Evolutionary conservation across 352 stramenopile species (phyloP).

Genomic region (Aphanomyces cochlioides): DNA sequence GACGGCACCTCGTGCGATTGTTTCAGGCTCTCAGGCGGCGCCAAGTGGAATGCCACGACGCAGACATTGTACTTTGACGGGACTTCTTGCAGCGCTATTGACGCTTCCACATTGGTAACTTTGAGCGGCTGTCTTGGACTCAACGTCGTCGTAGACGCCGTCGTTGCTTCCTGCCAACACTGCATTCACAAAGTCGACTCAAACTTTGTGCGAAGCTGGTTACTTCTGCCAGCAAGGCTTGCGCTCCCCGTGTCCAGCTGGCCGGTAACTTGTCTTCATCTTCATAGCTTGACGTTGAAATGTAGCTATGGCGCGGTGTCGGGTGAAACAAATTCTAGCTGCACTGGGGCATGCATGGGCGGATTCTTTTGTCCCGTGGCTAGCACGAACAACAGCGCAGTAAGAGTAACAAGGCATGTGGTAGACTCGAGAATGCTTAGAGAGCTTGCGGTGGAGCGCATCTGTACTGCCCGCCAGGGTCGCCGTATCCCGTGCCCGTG

Average conservation of each 20-base stretch:
- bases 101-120: not conserved
- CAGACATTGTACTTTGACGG: constrained; percentile 43
- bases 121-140: not conserved
- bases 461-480: constrained; percentile 30
- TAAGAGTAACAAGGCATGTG: not conserved
- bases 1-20: constrained; percentile 58
- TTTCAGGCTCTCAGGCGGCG: constrained; percentile 52
- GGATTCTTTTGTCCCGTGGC: constrained; percentile 22
- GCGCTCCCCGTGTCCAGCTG: constrained; percentile 20
- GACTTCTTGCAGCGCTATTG: not conserved
- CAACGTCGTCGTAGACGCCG: constrained; percentile 9
- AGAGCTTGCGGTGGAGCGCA: constrained; percentile 11
- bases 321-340: constrained; percentile 15
- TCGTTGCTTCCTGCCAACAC: constrained; percentile 23
- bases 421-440: not conserved
- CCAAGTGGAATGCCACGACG: constrained; percentile 34
- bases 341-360: not conserved
- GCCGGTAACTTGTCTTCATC: constrained; percentile 30
- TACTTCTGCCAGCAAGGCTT: constrained; percentile 29
- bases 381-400: not conserved
- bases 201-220: constrained; percentile 33
- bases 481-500: constrained; percentile 20
- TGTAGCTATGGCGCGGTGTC: constrained; percentile 7
- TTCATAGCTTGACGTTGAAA: not conserved
- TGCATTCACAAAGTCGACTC: constrained; percentile 25